These are phyloP conservation scores for Elymus sibiricus DNA, from an alignment of 176 grass and related monocot genomes.

Conservation along the genomic window DNA sequence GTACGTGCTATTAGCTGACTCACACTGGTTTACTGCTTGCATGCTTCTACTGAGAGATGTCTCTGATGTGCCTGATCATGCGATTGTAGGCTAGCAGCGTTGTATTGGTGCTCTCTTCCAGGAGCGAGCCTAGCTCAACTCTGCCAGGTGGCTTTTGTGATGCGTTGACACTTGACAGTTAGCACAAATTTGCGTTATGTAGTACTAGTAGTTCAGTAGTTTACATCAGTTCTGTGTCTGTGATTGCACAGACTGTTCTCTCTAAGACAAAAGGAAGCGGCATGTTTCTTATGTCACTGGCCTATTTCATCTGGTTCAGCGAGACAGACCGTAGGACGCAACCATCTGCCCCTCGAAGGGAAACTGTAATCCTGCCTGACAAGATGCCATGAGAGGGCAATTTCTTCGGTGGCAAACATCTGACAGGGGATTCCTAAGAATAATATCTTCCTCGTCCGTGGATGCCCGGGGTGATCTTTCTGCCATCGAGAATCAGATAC, in stretches of 20 bases:
- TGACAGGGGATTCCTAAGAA: slow-evolving; percentile 52
- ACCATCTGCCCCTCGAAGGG: slow-evolving; percentile 34
- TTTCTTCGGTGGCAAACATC: slow-evolving; percentile 44
- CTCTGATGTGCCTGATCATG: not conserved
- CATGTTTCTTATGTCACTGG: not conserved
- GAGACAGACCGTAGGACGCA: not conserved
- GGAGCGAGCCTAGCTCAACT: no score
- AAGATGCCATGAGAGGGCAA: slow-evolving; percentile 37
- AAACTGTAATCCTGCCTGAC: slow-evolving; percentile 28
- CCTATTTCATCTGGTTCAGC: not conserved
- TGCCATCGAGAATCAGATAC: slow-evolving; percentile 62
- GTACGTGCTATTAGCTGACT: slow-evolving; percentile 27
- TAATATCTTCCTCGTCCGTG: slow-evolving; percentile 54
- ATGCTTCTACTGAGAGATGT: not conserved
- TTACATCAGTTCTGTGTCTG: not conserved
- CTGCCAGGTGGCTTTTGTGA: no score
- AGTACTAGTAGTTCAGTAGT: no score
- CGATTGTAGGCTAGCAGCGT: no score
- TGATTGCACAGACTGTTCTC: not conserved
- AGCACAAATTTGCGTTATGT: no score
- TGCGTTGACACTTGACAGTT: no score
- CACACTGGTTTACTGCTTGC: slow-evolving; percentile 10
- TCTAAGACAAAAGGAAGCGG: no score
- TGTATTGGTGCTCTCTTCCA: not conserved
- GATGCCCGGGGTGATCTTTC: slow-evolving; percentile 64